Percentiles rank a stretch among this genome's conserved stretches.
Conservation (phyloP, 306 rosid species). For the Citrullus mucosospermus region DNA sequence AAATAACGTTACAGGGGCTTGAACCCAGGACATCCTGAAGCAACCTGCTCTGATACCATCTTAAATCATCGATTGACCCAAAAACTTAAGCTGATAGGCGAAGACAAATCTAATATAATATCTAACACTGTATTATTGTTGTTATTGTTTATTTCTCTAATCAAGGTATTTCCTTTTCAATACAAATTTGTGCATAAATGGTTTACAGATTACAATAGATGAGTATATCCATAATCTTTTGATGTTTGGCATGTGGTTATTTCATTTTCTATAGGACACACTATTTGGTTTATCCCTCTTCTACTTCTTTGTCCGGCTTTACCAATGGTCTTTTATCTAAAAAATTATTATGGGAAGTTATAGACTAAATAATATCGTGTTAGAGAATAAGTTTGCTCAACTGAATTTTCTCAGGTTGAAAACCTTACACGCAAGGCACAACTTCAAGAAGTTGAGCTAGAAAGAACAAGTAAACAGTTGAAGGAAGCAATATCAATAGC, state of each 20-base stretch:
- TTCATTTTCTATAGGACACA: neutral
- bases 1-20: no score
- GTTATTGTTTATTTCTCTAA: neutral
- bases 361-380: neutral
- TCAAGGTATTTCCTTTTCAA: neutral
- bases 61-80: no score
- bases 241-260: neutral
- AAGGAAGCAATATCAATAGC: conserved; percentile 89
- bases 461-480: conserved; percentile 80
- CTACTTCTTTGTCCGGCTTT: neutral
- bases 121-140: neutral
- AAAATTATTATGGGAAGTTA: neutral
- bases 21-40: no score
- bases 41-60: no score
- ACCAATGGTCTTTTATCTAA: neutral
- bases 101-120: no score
- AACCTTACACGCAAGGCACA: conserved; percentile 74
- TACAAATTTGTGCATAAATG: neutral
- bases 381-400: conserved; percentile 8
- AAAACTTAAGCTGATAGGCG: no score
- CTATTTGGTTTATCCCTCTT: neutral
- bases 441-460: conserved; percentile 84
- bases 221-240: neutral
- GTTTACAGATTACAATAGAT: neutral
- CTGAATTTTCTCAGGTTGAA: conserved; percentile 54